Conservation (phyloP, 257 asterid genomes). For the Schizonepeta tenuifolia region DNA sequence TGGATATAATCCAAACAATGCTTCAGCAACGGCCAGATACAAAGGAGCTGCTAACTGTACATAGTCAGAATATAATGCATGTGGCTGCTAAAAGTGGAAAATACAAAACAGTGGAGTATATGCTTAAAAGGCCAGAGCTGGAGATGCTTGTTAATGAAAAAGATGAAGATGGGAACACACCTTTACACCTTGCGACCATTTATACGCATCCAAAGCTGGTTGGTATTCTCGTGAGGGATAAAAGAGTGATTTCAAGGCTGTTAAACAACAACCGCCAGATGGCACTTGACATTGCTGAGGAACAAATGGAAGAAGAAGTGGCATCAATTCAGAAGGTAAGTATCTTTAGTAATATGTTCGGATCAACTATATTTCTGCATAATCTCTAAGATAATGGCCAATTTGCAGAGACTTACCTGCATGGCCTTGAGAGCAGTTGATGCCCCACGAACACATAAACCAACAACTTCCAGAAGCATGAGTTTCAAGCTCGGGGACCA, state of each 20-base stretch:
- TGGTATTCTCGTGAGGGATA: constrained; percentile 39
- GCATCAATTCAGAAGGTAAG: constrained; percentile 52
- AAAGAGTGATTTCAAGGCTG: constrained; percentile 37
- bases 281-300: constrained; percentile 60
- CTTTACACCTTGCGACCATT: constrained; percentile 55
- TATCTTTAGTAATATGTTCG: background rate
- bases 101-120: constrained; percentile 34
- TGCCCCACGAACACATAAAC: constrained; percentile 43
- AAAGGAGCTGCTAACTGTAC: constrained; percentile 46
- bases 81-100: constrained; percentile 54
- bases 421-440: constrained; percentile 47
- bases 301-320: constrained; percentile 39
- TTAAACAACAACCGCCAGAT: constrained; percentile 48
- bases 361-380: background rate
- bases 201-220: constrained; percentile 50
- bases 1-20: constrained; percentile 40
- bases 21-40: constrained; percentile 53
- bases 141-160: constrained; percentile 51
- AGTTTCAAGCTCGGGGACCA: constrained; percentile 36
- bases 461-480: constrained; percentile 29
- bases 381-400: background rate
- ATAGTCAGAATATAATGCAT: constrained; percentile 53
- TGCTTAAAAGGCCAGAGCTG: constrained; percentile 52
- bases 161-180: constrained; percentile 58
- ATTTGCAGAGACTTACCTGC: constrained; percentile 47